These are phyloP conservation scores for Wakefieldia striispora DNA, from an alignment of 768 basidiomycete genomes.

Conservation along the genomic window DNA sequence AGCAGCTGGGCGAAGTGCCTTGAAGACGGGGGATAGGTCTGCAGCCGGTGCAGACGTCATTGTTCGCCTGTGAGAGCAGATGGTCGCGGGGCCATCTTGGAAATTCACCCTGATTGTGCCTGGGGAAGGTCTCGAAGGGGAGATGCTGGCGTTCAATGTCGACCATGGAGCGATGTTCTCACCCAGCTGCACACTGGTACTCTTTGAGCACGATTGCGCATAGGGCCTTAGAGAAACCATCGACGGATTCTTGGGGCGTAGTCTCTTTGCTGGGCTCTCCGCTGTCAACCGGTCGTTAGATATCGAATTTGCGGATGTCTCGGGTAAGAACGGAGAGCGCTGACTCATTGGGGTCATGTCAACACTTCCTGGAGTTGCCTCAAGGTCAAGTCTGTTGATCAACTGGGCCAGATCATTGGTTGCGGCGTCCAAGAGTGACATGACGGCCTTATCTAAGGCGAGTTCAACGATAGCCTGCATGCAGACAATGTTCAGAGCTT, in stretches of 20 bases:
- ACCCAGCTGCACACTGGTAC: conserved; percentile 35
- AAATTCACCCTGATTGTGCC: conserved; percentile 17
- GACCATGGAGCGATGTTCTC: conserved; percentile 68
- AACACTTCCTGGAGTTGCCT: conserved; percentile 67
- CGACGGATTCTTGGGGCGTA: conserved; percentile 40
- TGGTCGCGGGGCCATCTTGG: conserved; percentile 26
- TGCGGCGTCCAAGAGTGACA: conserved; percentile 74
- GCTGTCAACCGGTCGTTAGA: conserved; percentile 24
- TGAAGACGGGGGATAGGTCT: conserved; percentile 58
- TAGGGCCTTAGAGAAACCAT: conserved; percentile 53
- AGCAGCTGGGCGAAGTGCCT: conserved; percentile 53
- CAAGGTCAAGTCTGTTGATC: conserved; percentile 77
- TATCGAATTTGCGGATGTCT: conserved; percentile 29
- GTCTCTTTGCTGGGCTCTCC: conserved; percentile 38
- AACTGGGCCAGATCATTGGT: conserved; percentile 77
- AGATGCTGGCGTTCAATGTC: conserved; percentile 38
- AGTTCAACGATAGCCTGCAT: not conserved
- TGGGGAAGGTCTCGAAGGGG: conserved; percentile 36
- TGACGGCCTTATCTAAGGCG: conserved; percentile 43
- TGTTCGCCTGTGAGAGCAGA: conserved; percentile 48
- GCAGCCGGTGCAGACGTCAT: conserved; percentile 56
- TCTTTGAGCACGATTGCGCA: conserved; percentile 31
- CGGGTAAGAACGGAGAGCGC: conserved; percentile 18
- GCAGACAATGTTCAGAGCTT: not conserved
- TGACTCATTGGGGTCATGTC: conserved; percentile 44